Conservation (phyloP, 2,329 filamentous ascomycete genomes). For the Venturia pyrina region DNA sequence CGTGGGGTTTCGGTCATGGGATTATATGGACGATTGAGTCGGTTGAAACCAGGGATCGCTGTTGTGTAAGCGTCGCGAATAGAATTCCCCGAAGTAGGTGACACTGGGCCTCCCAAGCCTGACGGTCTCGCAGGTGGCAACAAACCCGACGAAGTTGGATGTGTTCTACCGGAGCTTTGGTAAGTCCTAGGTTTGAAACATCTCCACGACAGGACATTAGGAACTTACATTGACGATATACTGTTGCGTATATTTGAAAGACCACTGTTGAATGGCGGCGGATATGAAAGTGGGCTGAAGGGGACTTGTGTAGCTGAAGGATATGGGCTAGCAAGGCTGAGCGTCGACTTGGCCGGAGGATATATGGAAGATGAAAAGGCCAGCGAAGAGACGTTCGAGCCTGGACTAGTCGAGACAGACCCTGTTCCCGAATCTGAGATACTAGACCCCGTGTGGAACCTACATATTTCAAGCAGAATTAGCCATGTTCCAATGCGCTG, state of each 20-base stretch:
- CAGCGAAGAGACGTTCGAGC: constrained; percentile 40
- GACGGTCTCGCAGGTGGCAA: constrained; percentile 32
- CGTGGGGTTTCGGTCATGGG: constrained; percentile 28
- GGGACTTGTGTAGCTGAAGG: constrained; percentile 26
- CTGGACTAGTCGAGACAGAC: constrained; percentile 42
- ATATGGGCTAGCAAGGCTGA: constrained; percentile 24
- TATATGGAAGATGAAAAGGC: constrained; percentile 32
- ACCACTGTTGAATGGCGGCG: constrained; percentile 14
- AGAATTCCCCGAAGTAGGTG: constrained; percentile 28
- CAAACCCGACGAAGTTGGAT: constrained; percentile 33
- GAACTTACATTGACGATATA: constrained; percentile 5
- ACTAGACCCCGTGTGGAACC: constrained; percentile 38
- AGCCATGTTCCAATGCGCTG: constrained; percentile 1
- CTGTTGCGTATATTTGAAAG: constrained; percentile 28
- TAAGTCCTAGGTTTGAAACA: constrained; percentile 22
- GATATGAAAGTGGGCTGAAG: constrained; percentile 22
- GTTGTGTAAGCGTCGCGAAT: constrained; percentile 37
- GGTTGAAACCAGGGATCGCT: constrained; percentile 27
- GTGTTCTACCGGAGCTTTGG: constrained; percentile 29
- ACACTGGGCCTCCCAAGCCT: constrained; percentile 31
- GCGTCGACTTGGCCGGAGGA: constrained; percentile 20
- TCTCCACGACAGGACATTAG: constrained; percentile 18
- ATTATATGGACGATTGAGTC: constrained; percentile 23
- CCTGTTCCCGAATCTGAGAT: constrained; percentile 44
- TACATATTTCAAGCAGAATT: constrained; percentile 21